phyloP scores from a whole-genome alignment of 176 grass and related monocot species.

The barley (Hordeum vulgare) region DNA sequence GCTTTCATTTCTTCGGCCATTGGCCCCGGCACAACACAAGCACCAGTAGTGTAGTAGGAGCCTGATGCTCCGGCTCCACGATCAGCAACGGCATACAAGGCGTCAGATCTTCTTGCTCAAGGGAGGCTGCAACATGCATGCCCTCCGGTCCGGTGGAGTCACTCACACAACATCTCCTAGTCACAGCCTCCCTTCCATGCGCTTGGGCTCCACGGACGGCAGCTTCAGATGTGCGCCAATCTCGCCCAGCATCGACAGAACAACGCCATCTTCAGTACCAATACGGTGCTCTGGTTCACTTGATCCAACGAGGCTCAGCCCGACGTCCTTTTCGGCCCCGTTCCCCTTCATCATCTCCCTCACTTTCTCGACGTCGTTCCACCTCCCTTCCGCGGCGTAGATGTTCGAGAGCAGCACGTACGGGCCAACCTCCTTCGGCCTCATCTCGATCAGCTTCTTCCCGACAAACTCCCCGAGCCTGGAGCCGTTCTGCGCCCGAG shows the following conservation, averaged over 20 bases:
- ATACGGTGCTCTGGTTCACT: neutral
- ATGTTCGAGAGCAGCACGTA: conserved; percentile 57
- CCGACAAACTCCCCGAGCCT: conserved; percentile 54
- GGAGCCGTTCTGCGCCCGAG: conserved; percentile 26
- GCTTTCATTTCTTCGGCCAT: neutral
- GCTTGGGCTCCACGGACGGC: neutral
- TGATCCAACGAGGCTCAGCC: conserved; percentile 23
- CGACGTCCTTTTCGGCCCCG: conserved; percentile 21
- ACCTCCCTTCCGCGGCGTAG: conserved; percentile 44
- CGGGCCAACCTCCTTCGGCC: conserved; percentile 34
- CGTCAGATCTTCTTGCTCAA: neutral
- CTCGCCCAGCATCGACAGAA: conserved; percentile 23
- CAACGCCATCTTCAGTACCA: neutral
- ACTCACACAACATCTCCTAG: neutral
- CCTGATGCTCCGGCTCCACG: neutral
- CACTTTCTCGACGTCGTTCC: conserved; percentile 55
- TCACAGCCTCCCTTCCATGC: neutral
- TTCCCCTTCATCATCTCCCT: conserved; percentile 51
- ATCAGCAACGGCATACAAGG: neutral
- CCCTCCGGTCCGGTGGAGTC: neutral
- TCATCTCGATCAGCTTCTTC: conserved; percentile 57
- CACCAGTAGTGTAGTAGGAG: neutral
- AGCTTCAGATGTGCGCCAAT: conserved; percentile 26
- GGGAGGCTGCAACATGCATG: neutral
- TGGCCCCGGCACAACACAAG: neutral